Evolutionary conservation across 805 yeast species (phyloP), one percentile per base, ranked within the genome.

Genomic region (Wickerhamomyces sydowiorum): DNA sequence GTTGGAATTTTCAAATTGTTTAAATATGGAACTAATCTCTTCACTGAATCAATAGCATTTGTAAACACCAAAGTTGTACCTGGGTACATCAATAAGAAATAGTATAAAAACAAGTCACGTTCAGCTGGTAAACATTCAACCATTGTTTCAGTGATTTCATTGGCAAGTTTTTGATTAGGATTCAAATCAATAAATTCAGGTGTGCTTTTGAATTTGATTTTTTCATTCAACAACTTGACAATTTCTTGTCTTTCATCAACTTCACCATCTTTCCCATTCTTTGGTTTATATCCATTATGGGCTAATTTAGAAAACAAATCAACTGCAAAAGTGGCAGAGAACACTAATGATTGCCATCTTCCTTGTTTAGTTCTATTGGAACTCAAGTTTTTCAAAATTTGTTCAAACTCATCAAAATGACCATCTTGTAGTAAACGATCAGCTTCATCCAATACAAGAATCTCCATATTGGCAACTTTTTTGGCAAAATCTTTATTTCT

Each of bases 381-480:
- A 20, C 65, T 64, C 43, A 93, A 61, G 14, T 84, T 61, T 42
- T 83, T 87, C 46, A 91, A 65, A 44, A 87, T 83, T 54, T 80
- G 83, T 51, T 84, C 95, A 49, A 93, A 76, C 60, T 93, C 99
- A 45, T 87, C 95, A 59, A 91, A 93, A 64, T 90, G 98, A 2
- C 98, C 97, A 56, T 90, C 96, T 62, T 91, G 96, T 39, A 93
- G 70, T 48, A 93, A 67, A 61, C 99, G 73, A 68, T 93, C 99
- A 12, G 99, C 99, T 62, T 93, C 99, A 69, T 93, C 99, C 25
- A 91, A 69, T 1, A 90, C 96, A 20, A 80, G 55, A 3, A 72
- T 61, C 24, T 76, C 73, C 18, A 75, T 59, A 21, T 65, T 56
- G 17, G 69, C 59, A 46, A 80, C 62, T 54, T 69, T 57, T 23